Conservation (phyloP, 2,329 filamentous ascomycete species). For the Aureobasidium sp. region DNA sequence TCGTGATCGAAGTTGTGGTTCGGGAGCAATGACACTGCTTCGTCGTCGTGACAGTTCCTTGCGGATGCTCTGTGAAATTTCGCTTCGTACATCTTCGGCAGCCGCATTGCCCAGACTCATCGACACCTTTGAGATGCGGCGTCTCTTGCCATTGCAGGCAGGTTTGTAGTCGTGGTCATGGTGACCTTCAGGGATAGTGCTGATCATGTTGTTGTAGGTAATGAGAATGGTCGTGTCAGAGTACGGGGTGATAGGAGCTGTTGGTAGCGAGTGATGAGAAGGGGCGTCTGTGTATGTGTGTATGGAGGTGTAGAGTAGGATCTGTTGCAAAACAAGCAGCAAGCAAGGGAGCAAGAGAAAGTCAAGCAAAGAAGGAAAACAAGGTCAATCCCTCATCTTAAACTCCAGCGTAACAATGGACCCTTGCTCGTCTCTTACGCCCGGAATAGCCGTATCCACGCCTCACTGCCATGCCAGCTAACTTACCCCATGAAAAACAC, state of each 20-base stretch:
- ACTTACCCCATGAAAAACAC: background rate
- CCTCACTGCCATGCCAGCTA: background rate
- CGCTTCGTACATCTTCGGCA: background rate
- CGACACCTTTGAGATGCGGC: conserved; percentile 8
- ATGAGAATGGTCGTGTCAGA: background rate
- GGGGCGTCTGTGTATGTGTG: background rate
- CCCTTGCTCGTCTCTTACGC: background rate
- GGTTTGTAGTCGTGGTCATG: conserved; percentile 2
- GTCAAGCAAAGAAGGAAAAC: background rate
- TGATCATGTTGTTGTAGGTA: background rate
- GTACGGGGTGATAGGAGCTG: background rate
- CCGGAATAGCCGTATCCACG: background rate
- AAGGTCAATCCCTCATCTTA: background rate
- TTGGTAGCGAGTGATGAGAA: background rate
- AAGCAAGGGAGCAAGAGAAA: background rate
- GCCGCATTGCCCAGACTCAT: background rate
- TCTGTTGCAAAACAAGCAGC: background rate
- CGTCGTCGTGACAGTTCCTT: conserved; percentile 3
- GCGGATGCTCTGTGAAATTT: conserved; percentile 8
- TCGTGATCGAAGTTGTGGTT: background rate
- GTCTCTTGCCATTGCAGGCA: background rate
- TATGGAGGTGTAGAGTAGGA: background rate
- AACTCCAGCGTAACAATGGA: background rate
- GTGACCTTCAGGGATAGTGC: background rate
- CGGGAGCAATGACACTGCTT: conserved; percentile 7